Evolutionary conservation across 345 rosid genomes (phyloP).

Genomic region (Chamaenerion angustifolium): DNA sequence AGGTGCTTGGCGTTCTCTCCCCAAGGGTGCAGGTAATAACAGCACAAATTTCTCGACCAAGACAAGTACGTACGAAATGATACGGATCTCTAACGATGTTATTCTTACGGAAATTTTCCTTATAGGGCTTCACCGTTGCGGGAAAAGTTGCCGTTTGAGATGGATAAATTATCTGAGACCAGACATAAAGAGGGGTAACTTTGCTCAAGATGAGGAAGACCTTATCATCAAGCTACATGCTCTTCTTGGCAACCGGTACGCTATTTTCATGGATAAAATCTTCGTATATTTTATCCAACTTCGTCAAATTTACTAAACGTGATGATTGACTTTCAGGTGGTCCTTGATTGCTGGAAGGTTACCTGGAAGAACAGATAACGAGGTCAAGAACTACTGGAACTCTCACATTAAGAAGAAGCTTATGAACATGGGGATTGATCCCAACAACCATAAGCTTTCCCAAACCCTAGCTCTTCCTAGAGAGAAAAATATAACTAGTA

Average conservation of each 20-base stretch:
- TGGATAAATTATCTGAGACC: slow-evolving; percentile 21
- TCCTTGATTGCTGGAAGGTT: slow-evolving; percentile 34
- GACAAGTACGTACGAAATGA: too few species aligned
- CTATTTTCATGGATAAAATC: neutral
- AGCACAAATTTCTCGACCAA: too few species aligned
- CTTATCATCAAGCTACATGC: slow-evolving; percentile 32
- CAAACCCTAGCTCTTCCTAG: neutral
- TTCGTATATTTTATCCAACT: neutral
- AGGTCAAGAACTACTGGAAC: slow-evolving; percentile 25
- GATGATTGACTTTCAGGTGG: slow-evolving; percentile 15
- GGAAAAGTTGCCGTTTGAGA: slow-evolving; percentile 27
- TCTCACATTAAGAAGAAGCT: slow-evolving; percentile 8
- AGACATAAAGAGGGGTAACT: slow-evolving; percentile 34
- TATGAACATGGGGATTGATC: slow-evolving; percentile 2
- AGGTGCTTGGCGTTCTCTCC: slow-evolving; percentile 86
- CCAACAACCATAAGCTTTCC: slow-evolving; percentile 3
- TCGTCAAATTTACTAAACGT: neutral
- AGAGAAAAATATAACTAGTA: neutral
- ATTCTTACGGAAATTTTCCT: too few species aligned
- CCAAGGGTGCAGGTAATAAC: slow-evolving; percentile 56
- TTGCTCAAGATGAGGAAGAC: slow-evolving; percentile 31
- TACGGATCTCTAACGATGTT: too few species aligned
- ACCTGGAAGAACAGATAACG: slow-evolving; percentile 36
- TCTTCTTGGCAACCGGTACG: slow-evolving; percentile 27
- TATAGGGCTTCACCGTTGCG: slow-evolving; percentile 50